Evolutionary conservation across 352 stramenopile genomes (phyloP), one percentile per base, ranked within the genome.

Genomic region (Thalassiosira hispida): DNA sequence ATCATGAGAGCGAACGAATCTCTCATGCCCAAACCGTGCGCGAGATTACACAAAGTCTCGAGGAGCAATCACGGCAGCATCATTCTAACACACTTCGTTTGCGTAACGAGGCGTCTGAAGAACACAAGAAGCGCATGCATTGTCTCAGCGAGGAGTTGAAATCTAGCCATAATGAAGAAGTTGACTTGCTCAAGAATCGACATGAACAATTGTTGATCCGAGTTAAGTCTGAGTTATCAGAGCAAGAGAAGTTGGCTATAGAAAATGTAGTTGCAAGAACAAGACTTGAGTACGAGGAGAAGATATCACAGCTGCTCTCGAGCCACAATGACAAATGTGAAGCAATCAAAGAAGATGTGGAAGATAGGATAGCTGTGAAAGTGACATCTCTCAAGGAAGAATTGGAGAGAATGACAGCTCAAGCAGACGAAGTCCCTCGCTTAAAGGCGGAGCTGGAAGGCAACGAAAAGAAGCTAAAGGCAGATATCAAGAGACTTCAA

Each of bases 211-310:
- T 57, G 20, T 22, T 80, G 20, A n/a, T 72, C 12, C 51, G 53
- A 4, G 18, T 59, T 20, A 56, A 60, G 60, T 44, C 44, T 23
- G 33, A 63, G 5, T 25, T 53, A 35, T 12, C 12, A 16, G 63
- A 68, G 44, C 52, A 80, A 38, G 42, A 57, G 53, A 57, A 73
- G 23, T 42, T 64, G 7, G 53, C 63, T 4, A 27, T 74, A 20
- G 62, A 80, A 27, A 70, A 51, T 31, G 72, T 63, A 29, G 44
- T 80, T n/a, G n/a, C 44, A n/a, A 46, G 40, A 63, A 47, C 49
- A 62, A 18, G 55, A 66, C 23, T 52, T 46, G 65, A 81, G 46
- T 72, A 72, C 7, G 64, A 81, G 27, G 23, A 74, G 55, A 64
- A 46, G 47, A 38, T 82, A 23, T 71, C 29, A 27, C 35, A 76